Evolutionary conservation across 352 stramenopile genomes (phyloP), one percentile per base, ranked within the genome.

Genomic region (Globisporangium paddicum): DNA sequence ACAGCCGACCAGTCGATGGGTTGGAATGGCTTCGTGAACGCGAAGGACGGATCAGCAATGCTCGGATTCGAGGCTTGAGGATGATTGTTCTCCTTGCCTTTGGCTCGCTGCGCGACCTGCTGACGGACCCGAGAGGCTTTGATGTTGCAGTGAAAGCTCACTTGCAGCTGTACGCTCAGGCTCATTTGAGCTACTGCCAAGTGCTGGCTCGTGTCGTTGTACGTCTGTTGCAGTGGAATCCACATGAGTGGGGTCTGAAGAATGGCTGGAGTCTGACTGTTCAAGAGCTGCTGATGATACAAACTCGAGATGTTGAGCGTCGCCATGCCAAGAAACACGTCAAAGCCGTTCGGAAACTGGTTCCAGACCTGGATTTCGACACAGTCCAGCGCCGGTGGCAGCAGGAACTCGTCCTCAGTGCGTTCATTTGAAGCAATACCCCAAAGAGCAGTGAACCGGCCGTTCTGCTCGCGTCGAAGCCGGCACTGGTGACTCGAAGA

Each of bases 291-390:
- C n/a, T 79, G 65, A 16, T 73, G 60, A 5, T 69, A 63, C 26
- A 86, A 18, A 18, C 38, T 47, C 16, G 19, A 13, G 13, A 78
- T 49, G 0, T 68, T 74, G 9, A 87, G 45, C 1, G 60, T 79
- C 10, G 66, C 32, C 51, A 69, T 66, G 0, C 74, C 78, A 0
- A 90, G 65, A 35, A 86, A 85, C 4, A 87, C 73, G 21, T 82
- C 71, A 45, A 87, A 72, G 14, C 75, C 77, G 11, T 63, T 79
- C 19, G 66, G 57, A 48, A 89, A 87, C 4, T 60, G 68, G 58
- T 89, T 89, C 81, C 81, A 90, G 16, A 87, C 49, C 56, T 90
- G 75, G 3, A 89, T 42, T 40, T 89, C 73, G 51, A 89, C 54
- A 57, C 54, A 79, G 13, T 83, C 54, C 8, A 78, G 62, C 7